phyloP scores from a whole-genome alignment of 2,329 filamentous ascomycete genomes.

The Alternaria sp. region DNA sequence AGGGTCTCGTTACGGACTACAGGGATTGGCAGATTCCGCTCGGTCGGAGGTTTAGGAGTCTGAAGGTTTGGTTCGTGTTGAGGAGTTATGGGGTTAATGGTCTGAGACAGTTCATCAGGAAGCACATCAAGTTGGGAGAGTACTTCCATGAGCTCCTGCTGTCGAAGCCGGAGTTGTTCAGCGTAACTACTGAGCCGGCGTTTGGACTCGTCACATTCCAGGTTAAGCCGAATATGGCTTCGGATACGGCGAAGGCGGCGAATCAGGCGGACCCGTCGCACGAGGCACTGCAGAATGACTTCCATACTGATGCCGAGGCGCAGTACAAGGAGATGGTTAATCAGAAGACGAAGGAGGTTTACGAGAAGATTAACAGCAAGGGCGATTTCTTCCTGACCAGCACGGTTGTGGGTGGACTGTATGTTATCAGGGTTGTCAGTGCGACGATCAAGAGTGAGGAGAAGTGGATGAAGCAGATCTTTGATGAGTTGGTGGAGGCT shows the following conservation, averaged over 20 bases:
- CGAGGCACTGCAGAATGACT: constrained; percentile 42
- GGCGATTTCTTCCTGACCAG: constrained; percentile 86
- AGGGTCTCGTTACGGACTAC: constrained; percentile 89
- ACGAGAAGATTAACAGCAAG: constrained; percentile 73
- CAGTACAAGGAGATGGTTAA: constrained; percentile 65
- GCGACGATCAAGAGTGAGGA: constrained; percentile 73
- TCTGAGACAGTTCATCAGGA: constrained; percentile 73
- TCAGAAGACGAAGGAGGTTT: constrained; percentile 73
- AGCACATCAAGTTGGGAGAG: constrained; percentile 72
- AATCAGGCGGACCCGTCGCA: constrained; percentile 33
- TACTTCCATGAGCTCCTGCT: constrained; percentile 68
- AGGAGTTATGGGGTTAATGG: constrained; percentile 80
- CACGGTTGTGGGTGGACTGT: constrained; percentile 73
- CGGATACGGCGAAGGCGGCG: background rate
- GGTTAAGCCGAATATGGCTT: constrained; percentile 46
- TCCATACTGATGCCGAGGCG: constrained; percentile 43
- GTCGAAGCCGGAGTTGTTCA: constrained; percentile 71
- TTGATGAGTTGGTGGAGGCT: constrained; percentile 72
- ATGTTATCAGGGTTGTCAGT: constrained; percentile 82
- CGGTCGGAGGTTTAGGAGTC: constrained; percentile 81
- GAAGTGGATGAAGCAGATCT: constrained; percentile 73
- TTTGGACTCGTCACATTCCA: constrained; percentile 85
- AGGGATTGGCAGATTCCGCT: constrained; percentile 97
- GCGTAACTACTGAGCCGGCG: constrained; percentile 72
- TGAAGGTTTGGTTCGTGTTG: constrained; percentile 97